Evolutionary conservation across 164 flowering plant genomes (phyloP), one percentile per base, ranked within the genome.

Genomic region (Paratinospora sagittata): DNA sequence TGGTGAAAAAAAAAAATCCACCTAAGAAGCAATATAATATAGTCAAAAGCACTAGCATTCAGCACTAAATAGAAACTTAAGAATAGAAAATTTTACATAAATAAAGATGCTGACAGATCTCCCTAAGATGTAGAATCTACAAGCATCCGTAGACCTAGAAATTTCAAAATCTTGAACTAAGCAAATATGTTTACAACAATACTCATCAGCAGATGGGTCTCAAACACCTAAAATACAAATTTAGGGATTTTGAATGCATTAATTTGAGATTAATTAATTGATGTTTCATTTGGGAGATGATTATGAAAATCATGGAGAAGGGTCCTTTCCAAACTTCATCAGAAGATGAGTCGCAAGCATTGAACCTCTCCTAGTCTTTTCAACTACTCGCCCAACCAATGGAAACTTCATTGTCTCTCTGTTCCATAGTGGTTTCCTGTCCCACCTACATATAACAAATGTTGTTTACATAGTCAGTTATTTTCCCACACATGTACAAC

Each of bases 271-370:
- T 3, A 8, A 36, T 36, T 36, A 36, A 36, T 36, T 8, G 3
- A 36, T 8, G 8, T 8, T 36, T 36, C 58, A 52, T 52, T 10
- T 52, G 58, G n/a, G 0, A 6, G 6, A 19, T 60, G 7, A 12
- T 60, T 33, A 4, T 17, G 9, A 55, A 9, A 21, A 8, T 81
- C 72, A 85, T 55, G 45, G 64, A 9, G 64, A 71, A 45, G 92
- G 87, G 79, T 93, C 97, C 79, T 90, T 90, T 30, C 96, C 98
- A 73, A 90, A 90, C 67, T 92, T 73, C 98, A 93, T 93, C 78
- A 89, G 23, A 21, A 81, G 86, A 85, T 89, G 95, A 55, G 95
- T 89, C 66, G 80, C 83, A 45, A 90, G 68, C 96, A 89, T 89
- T 1, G 91, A 84, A 17, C 87, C 91, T 70, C 92, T 76, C 10